phyloP scores from a whole-genome alignment of 176 grass and related monocot species.

The Cymbopogon citratus region DNA sequence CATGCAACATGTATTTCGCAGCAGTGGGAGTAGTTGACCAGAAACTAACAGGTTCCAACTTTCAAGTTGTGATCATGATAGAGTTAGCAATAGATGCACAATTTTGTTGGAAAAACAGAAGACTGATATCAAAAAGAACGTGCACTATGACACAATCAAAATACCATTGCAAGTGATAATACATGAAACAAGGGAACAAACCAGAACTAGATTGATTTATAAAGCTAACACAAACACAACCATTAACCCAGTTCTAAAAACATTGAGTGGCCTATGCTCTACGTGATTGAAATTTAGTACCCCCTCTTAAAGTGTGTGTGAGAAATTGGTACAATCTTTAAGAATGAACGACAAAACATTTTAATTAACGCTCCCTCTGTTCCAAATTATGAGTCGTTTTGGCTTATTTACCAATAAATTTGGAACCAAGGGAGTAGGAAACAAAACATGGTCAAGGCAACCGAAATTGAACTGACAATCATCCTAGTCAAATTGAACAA shows the following conservation, averaged over 20 bases:
- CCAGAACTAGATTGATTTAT: neutral
- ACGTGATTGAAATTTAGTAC: neutral
- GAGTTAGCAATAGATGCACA: neutral
- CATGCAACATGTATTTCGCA: neutral
- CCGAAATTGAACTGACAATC: neutral
- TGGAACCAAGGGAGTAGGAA: neutral
- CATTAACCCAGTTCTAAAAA: no score
- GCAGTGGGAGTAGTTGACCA: neutral
- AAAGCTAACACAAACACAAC: neutral
- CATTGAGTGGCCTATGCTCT: neutral
- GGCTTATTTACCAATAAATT: no score
- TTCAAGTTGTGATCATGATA: neutral
- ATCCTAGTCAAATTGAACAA: neutral
- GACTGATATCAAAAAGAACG: neutral
- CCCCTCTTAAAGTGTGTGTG: neutral
- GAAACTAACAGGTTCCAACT: neutral
- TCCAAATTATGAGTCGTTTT: no score
- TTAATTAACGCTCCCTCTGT: neutral
- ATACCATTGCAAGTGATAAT: neutral
- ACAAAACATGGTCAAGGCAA: neutral
- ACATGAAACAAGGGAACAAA: neutral
- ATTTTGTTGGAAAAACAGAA: neutral
- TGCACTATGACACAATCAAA: neutral
- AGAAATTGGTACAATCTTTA: neutral
- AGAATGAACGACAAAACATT: neutral